A percentile compares a stretch with the other conserved stretches of the same genome.
Conservation (phyloP, 2,329 filamentous ascomycete genomes). For the Cordyceps cateniannulata region DNA sequence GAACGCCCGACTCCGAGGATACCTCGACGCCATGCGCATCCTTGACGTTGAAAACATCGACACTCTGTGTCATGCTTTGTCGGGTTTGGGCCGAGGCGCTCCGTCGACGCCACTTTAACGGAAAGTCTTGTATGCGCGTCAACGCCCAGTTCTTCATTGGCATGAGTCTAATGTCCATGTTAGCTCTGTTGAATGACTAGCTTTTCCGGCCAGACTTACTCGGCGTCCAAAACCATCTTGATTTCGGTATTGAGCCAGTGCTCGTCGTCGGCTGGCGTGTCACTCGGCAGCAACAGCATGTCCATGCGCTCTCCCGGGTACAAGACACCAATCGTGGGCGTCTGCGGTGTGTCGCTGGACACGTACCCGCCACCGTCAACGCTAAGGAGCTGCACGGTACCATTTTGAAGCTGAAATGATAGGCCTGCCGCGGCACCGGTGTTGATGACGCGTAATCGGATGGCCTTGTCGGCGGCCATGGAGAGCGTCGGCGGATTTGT, state of each 20-base stretch:
- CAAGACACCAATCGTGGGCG: constrained; percentile 15
- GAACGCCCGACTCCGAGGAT: not conserved
- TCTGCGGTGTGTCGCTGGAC: constrained; percentile 12
- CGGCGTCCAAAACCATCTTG: constrained; percentile 12
- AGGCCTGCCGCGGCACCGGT: constrained; percentile 15
- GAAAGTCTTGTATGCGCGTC: constrained; percentile 16
- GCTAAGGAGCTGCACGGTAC: constrained; percentile 15
- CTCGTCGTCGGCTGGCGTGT: not conserved
- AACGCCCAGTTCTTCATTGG: constrained; percentile 18
- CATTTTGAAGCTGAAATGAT: constrained; percentile 14
- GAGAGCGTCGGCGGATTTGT: not conserved
- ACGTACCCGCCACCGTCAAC: constrained; percentile 17
- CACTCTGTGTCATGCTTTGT: not conserved
- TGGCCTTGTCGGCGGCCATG: constrained; percentile 5
- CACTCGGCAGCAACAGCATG: constrained; percentile 5
- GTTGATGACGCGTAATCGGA: constrained; percentile 13
- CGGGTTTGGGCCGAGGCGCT: not conserved
- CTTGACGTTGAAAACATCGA: constrained; percentile 2
- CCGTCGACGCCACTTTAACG: constrained; percentile 7
- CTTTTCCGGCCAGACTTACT: not conserved
- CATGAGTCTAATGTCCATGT: constrained; percentile 15
- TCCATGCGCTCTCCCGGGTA: constrained; percentile 20
- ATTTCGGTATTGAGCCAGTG: not conserved
- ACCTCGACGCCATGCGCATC: not conserved
- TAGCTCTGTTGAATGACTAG: not conserved